Base-by-base conservation (phyloP, 2,329 filamentous ascomycete species). In the Rachicladosporium sp. region DNA sequence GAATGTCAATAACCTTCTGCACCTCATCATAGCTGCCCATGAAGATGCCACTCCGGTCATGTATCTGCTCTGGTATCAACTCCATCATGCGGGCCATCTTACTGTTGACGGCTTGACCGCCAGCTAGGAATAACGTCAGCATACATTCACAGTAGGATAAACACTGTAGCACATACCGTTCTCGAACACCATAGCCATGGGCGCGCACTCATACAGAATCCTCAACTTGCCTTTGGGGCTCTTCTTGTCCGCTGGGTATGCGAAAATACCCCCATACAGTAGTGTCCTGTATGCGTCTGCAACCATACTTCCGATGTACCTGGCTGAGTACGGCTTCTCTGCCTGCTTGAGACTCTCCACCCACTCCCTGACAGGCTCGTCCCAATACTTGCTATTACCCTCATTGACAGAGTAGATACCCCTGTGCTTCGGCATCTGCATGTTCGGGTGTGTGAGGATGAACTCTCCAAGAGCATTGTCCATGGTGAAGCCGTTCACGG, bases 141-240 rank as follows among this genome's bases (percentile, higher is more conserved):
- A 29, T 2, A 37, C 12, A 27, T 10, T 6, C n/a, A 29, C 9
- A 12, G 6, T n/a, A 21, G 4, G 7, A 10, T 19, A n/a, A 12
- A 15, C n/a, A 69, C 80, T 66, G 15, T 19, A 19, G 15, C 15
- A 19, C 15, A 19, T 64, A 89, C 84, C 91, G 66, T 98, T 95
- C 67, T 98, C 91, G 63, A 98, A 96, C 5, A 98, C 76, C 80
- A 96, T 83, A 15, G 91, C 91, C 91, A 98, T 98, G 31, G 91
- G 91, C 10, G 91, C 91, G 60, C 91, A 98, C 70, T 98, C 91
- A 66, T 98, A 98, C 54, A 98, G 63, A 51, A 98, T 98, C 49
- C 91, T 76, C 51, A 98, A 74, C 72, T 98, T 98, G 52, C 91
- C 91, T 77, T 96, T 98, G 48, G 88, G 86, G 58, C 82, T 93